Percentiles rank a stretch among this genome's conserved stretches.
Conservation (phyloP, 2,329 filamentous ascomycete genomes). For the Diaporthe ilicicola region DNA sequence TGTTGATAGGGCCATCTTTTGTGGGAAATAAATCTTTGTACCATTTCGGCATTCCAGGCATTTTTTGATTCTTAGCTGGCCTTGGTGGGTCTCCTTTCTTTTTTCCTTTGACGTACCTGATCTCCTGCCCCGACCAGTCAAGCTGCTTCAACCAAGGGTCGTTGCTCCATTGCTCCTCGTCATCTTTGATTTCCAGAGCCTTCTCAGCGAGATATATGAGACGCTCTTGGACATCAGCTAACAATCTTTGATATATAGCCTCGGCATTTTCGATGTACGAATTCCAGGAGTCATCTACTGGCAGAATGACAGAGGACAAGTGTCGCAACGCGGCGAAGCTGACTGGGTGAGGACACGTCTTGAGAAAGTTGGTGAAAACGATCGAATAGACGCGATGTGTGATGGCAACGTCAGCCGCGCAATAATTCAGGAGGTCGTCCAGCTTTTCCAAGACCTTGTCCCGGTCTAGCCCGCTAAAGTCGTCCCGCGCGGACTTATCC, state of each 20-base stretch:
- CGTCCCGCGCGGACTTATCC: slow-evolving; percentile 86
- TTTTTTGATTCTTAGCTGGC: slow-evolving; percentile 85
- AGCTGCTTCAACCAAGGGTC: slow-evolving; percentile 95
- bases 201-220: slow-evolving; percentile 78
- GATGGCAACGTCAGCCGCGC: slow-evolving; percentile 90
- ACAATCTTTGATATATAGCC: slow-evolving; percentile 80
- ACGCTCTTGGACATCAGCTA: slow-evolving; percentile 79
- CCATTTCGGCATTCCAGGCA: slow-evolving; percentile 94
- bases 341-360: slow-evolving; percentile 94
- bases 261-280: slow-evolving; percentile 86
- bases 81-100: slow-evolving; percentile 83
- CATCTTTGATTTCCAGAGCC: slow-evolving; percentile 77
- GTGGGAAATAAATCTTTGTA: slow-evolving; percentile 89
- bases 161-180: slow-evolving; percentile 73
- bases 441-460: slow-evolving; percentile 74
- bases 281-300: slow-evolving; percentile 88
- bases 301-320: slow-evolving; percentile 91
- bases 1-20: slow-evolving; percentile 71
- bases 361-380: slow-evolving; percentile 88
- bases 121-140: slow-evolving; percentile 93
- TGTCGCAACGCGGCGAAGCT: slow-evolving; percentile 95
- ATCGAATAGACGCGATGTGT: slow-evolving; percentile 95
- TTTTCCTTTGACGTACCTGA: slow-evolving; percentile 91
- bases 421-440: slow-evolving; percentile 89
- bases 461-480: slow-evolving; percentile 84